Evolutionary conservation across 1,139 yeast species (phyloP), one percentile per base, ranked within the genome.

Genomic region (Candida sp.): DNA sequence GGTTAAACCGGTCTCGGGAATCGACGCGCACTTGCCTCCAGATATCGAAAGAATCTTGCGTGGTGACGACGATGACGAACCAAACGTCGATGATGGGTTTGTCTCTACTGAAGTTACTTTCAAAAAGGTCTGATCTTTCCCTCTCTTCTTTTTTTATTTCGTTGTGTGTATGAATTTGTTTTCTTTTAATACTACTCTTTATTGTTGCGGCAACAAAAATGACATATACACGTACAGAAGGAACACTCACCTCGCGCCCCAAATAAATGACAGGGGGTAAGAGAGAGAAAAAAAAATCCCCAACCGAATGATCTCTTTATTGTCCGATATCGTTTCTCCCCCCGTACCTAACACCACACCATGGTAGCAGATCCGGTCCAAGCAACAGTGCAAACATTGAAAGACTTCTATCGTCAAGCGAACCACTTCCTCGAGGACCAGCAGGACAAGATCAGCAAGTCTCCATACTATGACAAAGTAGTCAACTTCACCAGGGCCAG

Each of bases 361-460:
- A 77, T 77, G 81, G 81, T 75, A 9, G 80, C 80, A 1, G 81
- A 76, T 59, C 81, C 81, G 5, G 80, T 77, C 9, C 73, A 65
- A 54, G 80, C 77, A 7, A 73, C 80, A 0, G 50, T 74, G 11
- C 69, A 63, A 39, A 63, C 75, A 2, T 59, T 75, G 32, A 64
- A 58, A 46, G 58, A 64, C 33, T 59, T 62, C 37, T 74, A 69
- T 58, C 54, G 58, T 43, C 56, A 57, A 25, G 59, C 75, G 0
- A 42, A 65, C 4, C 60, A 62, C 27, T 68, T 70, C 47, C 50
- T 75, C 22, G 53, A 59, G 38, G 47, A 61, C 3, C 73, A 63
- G 49, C 66, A 62, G 40, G 71, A 66, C 11, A 62, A 61, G 42
- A 44, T 71, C 2, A 49, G 58, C 4, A 56, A 59, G 22, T 58